Evolutionary conservation across 805 yeast genomes (phyloP).

Genomic region (Wickerhamiella sergipiensis): DNA sequence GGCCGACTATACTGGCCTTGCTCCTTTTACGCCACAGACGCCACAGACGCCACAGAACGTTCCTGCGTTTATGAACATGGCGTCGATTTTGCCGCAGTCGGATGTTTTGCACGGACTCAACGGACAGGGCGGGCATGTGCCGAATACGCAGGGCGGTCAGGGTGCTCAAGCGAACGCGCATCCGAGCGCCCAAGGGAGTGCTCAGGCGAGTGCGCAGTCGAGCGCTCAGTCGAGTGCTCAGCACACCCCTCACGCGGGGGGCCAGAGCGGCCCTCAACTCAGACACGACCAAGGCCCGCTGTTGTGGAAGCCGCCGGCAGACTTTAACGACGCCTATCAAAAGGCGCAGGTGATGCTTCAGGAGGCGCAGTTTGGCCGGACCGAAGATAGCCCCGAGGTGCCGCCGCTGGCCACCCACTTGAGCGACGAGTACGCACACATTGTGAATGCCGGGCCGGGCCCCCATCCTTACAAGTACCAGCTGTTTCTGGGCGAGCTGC

Average conservation of each 20-base stretch:
- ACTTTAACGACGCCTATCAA: slow-evolving; percentile 2
- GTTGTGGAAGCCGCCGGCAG: slow-evolving; percentile 8
- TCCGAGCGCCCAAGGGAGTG: too few species aligned
- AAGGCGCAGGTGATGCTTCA: slow-evolving; percentile 13
- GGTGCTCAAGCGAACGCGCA: too few species aligned
- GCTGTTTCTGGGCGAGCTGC: slow-evolving; percentile 41
- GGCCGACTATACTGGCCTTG: background rate
- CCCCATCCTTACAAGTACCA: slow-evolving; percentile 8
- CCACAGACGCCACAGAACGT: background rate
- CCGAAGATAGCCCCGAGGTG: slow-evolving; percentile 3
- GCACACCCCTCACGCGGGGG: too few species aligned
- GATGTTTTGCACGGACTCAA: too few species aligned
- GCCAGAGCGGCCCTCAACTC: slow-evolving; percentile 45
- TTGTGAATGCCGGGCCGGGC: slow-evolving; percentile 3
- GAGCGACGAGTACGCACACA: slow-evolving; percentile 7
- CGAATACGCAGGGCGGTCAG: too few species aligned
- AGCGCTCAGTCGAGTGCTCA: too few species aligned
- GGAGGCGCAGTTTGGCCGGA: slow-evolving; percentile 13
- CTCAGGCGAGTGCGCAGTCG: too few species aligned
- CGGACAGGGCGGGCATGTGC: too few species aligned
- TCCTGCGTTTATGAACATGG: background rate
- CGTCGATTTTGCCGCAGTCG: background rate
- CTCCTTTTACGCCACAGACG: background rate
- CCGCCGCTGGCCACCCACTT: slow-evolving; percentile 5
- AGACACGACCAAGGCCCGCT: slow-evolving; percentile 24